Evolutionary conservation across 2,329 filamentous ascomycete species (phyloP).

Genomic region (Cordyceps cicadae): DNA sequence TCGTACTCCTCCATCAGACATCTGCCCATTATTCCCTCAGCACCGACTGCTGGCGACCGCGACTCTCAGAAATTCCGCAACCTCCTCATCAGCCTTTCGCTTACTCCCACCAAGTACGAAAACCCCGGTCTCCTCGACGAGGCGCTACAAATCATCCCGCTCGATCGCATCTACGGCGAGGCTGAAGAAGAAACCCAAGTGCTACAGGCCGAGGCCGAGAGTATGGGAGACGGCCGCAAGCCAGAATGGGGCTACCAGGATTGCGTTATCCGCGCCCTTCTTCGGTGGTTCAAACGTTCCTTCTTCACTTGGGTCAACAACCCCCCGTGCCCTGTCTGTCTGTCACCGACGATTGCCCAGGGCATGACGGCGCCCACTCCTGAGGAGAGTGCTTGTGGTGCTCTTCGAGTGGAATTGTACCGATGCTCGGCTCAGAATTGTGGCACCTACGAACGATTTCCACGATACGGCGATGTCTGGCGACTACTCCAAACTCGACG

Average conservation of each 20-base stretch:
- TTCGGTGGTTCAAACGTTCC: slow-evolving; percentile 87
- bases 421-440: slow-evolving; percentile 72
- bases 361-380: slow-evolving; percentile 79
- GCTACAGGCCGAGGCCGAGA: slow-evolving; percentile 77
- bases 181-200: slow-evolving; percentile 91
- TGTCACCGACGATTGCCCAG: slow-evolving; percentile 71
- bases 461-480: slow-evolving; percentile 93
- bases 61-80: slow-evolving; percentile 69
- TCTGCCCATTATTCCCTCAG: slow-evolving; percentile 55
- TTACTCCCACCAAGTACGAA: slow-evolving; percentile 88
- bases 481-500: slow-evolving; percentile 76
- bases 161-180: slow-evolving; percentile 86
- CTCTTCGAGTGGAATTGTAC: slow-evolving; percentile 82
- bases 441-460: slow-evolving; percentile 76
- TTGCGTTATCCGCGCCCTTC: slow-evolving; percentile 80
- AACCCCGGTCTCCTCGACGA: slow-evolving; percentile 93
- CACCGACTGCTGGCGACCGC: slow-evolving; percentile 58
- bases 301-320: slow-evolving; percentile 99
- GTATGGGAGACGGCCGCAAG: slow-evolving; percentile 69
- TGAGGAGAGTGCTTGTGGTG: slow-evolving; percentile 83
- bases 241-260: slow-evolving; percentile 97
- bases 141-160: slow-evolving; percentile 73
- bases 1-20: slow-evolving; percentile 42
- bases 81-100: slow-evolving; percentile 74
- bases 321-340: slow-evolving; percentile 73